Conservation (phyloP, 306 rosid species). For the Lathyrus oleraceus region DNA sequence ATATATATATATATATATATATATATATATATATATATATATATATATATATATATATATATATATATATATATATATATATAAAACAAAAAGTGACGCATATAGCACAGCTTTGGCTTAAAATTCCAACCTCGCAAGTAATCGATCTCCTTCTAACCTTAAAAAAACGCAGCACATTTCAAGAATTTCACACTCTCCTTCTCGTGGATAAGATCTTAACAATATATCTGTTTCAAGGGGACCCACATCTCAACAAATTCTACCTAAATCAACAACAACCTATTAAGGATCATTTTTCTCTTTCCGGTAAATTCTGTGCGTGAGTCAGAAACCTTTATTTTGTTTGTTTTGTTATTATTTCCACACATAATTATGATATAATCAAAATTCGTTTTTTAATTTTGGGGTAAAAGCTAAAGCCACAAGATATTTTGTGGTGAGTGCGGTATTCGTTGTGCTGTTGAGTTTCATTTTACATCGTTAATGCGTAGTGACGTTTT, state of each 20-base stretch:
- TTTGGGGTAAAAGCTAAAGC: background rate
- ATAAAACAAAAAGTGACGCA: background rate
- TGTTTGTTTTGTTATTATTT: background rate
- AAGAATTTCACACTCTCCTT: background rate
- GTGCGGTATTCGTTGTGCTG: conserved; percentile 34
- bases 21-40: too few species aligned
- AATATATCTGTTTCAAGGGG: conserved; percentile 25
- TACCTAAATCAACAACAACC: conserved; percentile 7
- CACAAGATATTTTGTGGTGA: conserved; percentile 45
- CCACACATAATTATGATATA: background rate
- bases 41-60: too few species aligned
- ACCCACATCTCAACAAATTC: conserved; percentile 39
- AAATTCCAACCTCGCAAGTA: conserved; percentile 29
- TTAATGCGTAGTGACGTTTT: conserved; percentile 25
- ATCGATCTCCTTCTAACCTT: background rate
- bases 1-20: too few species aligned
- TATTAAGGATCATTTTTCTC: background rate
- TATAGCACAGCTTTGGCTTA: background rate
- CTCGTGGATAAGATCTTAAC: conserved; percentile 55
- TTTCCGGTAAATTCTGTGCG: conserved; percentile 15
- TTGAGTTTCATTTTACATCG: conserved; percentile 25
- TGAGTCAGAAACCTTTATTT: conserved; percentile 31
- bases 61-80: too few species aligned
- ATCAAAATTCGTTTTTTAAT: conserved; percentile 32
- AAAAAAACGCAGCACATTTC: conserved; percentile 2